These are phyloP conservation scores for Kondoa malvinella DNA, from an alignment of 768 basidiomycete species.

Conservation along the genomic window DNA sequence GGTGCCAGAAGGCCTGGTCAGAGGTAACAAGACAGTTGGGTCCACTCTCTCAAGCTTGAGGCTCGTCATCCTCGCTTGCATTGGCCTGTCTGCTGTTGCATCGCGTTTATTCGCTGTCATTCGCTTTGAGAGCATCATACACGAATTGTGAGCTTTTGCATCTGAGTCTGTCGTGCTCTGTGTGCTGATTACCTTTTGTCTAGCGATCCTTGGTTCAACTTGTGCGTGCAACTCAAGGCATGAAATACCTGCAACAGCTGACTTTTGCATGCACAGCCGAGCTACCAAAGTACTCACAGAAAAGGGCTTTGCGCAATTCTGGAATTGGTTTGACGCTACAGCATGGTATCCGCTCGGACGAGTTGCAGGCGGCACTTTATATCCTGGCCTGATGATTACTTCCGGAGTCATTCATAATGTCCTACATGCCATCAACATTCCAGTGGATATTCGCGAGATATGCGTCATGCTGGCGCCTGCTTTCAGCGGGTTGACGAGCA, in stretches of 20 bases:
- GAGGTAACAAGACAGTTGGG: neutral
- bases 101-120: constrained; percentile 93
- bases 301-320: constrained; percentile 97
- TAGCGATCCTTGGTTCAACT: constrained; percentile 18
- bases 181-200: neutral
- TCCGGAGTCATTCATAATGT: constrained; percentile 91
- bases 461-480: constrained; percentile 94
- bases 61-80: neutral
- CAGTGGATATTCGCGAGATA: constrained; percentile 91
- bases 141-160: constrained; percentile 70
- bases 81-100: constrained; percentile 43
- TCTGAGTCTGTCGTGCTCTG: neutral
- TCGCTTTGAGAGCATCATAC: constrained; percentile 97
- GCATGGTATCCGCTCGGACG: constrained; percentile 99
- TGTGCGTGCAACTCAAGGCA: neutral
- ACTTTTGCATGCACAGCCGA: constrained; percentile 99
- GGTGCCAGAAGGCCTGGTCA: neutral
- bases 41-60: neutral
- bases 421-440: constrained; percentile 71
- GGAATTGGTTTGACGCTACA: constrained; percentile 99
- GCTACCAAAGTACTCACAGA: constrained; percentile 79
- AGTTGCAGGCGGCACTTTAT: constrained; percentile 94
- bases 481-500: constrained; percentile 83
- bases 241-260: constrained; percentile 38
- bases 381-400: constrained; percentile 95